These are phyloP conservation scores for Plantago lanceolata DNA, from an alignment of 305 asterid species.

Conservation along the genomic window DNA sequence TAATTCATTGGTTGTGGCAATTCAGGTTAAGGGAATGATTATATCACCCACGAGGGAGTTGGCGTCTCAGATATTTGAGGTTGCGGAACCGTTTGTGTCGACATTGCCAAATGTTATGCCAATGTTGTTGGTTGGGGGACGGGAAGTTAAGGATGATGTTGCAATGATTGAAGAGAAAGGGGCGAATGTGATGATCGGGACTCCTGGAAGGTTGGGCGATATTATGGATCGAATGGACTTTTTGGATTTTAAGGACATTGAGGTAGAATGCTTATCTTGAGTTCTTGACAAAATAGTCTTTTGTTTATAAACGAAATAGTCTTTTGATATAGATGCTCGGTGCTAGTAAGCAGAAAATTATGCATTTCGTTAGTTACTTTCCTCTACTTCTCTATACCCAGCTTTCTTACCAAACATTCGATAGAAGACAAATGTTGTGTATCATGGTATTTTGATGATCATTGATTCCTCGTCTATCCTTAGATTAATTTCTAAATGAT, in stretches of 20 bases:
- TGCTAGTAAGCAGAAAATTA: neutral
- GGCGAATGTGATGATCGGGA: constrained; percentile 76
- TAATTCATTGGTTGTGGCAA: neutral
- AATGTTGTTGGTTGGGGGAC: constrained; percentile 81
- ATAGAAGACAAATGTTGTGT: neutral
- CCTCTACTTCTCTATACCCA: neutral
- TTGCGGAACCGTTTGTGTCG: constrained; percentile 76
- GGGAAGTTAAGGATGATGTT: constrained; percentile 67
- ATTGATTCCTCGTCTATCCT: constrained; percentile 1
- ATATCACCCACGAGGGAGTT: constrained; percentile 94
- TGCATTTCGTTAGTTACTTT: neutral
- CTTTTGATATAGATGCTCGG: neutral
- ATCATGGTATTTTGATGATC: neutral
- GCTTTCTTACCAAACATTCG: neutral
- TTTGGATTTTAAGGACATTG: constrained; percentile 70
- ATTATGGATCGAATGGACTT: constrained; percentile 82
- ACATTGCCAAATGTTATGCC: constrained; percentile 69
- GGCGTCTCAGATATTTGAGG: constrained; percentile 85
- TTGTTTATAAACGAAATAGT: neutral
- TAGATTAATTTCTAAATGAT: no score
- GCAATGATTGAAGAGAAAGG: constrained; percentile 78
- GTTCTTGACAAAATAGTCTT: neutral
- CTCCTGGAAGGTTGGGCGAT: constrained; percentile 86
- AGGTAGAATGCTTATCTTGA: constrained; percentile 39
- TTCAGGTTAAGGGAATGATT: constrained; percentile 81